Conservation (phyloP, 2,329 filamentous ascomycete genomes). For the Trichoderma brevicompactum region DNA sequence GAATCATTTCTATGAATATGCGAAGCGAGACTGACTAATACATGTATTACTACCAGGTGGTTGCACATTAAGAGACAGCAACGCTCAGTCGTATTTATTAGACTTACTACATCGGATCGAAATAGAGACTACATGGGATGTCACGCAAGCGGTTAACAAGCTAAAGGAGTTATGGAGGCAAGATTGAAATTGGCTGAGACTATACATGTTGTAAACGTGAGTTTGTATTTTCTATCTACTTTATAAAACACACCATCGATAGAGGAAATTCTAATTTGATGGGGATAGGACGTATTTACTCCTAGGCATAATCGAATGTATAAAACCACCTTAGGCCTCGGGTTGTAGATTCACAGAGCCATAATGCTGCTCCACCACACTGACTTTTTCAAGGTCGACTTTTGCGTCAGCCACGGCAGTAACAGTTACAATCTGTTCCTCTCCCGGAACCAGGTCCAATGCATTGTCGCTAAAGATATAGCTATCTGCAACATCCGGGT, state of each 20-base stretch:
- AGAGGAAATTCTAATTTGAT: background rate
- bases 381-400: background rate
- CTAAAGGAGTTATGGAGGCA: background rate
- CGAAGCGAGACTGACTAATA: background rate
- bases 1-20: background rate
- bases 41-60: background rate
- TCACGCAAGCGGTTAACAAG: background rate
- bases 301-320: background rate
- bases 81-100: background rate
- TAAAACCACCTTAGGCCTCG: background rate
- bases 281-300: background rate
- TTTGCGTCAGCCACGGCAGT: background rate
- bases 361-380: constrained; percentile 14
- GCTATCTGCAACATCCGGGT: constrained; percentile 9
- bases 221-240: background rate
- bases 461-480: constrained; percentile 18
- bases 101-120: constrained; percentile 8
- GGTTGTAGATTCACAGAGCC: background rate
- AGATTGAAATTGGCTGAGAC: background rate
- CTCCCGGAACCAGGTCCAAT: constrained; percentile 14
- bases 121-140: constrained; percentile 21
- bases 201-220: background rate
- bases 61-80: background rate
- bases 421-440: constrained; percentile 23
- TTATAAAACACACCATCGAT: background rate